Conservation (phyloP, 2,329 filamentous ascomycete species). For the Periconia digitata region DNA sequence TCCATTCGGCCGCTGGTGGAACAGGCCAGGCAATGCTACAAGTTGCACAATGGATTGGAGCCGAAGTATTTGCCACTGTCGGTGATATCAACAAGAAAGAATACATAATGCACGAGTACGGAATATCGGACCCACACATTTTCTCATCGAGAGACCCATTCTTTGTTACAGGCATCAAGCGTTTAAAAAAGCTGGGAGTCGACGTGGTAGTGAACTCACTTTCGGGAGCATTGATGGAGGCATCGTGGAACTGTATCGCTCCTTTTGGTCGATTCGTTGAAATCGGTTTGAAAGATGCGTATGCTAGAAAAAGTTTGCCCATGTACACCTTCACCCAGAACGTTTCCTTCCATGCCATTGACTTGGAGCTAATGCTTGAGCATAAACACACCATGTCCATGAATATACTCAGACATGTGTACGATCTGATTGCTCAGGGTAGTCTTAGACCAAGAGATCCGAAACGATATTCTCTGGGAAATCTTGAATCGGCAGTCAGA, state of each 20-base stretch:
- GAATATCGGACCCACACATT: constrained; percentile 35
- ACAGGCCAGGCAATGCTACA: constrained; percentile 25
- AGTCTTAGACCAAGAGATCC: constrained; percentile 4
- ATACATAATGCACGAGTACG: constrained; percentile 8
- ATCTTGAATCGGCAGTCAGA: constrained; percentile 11
- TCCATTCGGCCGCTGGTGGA: constrained; percentile 26
- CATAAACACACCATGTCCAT: background rate
- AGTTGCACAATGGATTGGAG: constrained; percentile 17
- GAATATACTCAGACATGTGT: background rate
- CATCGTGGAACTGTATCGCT: constrained; percentile 29
- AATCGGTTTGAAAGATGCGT: constrained; percentile 14
- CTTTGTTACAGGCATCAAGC: constrained; percentile 27
- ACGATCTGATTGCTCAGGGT: constrained; percentile 1
- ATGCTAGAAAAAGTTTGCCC: background rate
- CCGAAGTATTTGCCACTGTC: constrained; percentile 21
- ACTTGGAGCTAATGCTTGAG: constrained; percentile 13
- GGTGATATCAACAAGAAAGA: constrained; percentile 8
- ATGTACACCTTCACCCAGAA: constrained; percentile 3
- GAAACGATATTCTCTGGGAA: constrained; percentile 2
- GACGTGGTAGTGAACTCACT: constrained; percentile 40
- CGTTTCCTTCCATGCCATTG: background rate
- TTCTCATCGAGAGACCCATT: constrained; percentile 29
- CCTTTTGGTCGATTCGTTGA: constrained; percentile 34
- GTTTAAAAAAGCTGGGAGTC: constrained; percentile 25
- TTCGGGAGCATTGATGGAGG: constrained; percentile 24